Conservation (phyloP, 2,329 filamentous ascomycete species). For the Trichoderma breve region DNA sequence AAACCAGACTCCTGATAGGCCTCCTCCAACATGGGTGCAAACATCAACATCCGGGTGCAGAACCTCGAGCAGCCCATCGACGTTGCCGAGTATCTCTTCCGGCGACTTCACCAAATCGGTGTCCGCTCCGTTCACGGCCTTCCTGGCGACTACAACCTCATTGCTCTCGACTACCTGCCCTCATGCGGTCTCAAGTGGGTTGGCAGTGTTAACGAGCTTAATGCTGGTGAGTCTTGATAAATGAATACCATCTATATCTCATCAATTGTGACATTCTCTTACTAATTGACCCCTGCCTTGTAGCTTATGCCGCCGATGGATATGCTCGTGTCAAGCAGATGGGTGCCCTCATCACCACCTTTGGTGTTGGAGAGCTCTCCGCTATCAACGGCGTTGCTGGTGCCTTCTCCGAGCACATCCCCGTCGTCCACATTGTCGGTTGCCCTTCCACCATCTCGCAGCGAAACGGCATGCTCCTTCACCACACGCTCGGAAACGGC, state of each 20-base stretch:
- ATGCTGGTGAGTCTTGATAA: constrained; percentile 53
- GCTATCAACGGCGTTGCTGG: constrained; percentile 72
- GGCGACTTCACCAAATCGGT: constrained; percentile 61
- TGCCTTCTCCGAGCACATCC: constrained; percentile 70
- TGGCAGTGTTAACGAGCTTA: constrained; percentile 70
- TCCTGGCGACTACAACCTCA: constrained; percentile 73
- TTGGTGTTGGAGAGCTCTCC: constrained; percentile 72
- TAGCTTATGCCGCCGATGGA: constrained; percentile 76
- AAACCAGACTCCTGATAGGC: background rate
- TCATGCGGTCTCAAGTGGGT: constrained; percentile 61
- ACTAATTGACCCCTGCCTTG: constrained; percentile 23
- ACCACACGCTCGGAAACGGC: constrained; percentile 73
- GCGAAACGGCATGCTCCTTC: constrained; percentile 49
- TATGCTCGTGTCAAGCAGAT: constrained; percentile 73
- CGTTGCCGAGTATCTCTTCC: constrained; percentile 67
- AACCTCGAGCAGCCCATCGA: constrained; percentile 52
- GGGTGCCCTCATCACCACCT: constrained; percentile 69
- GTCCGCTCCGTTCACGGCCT: constrained; percentile 65
- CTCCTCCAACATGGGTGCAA: constrained; percentile 27
- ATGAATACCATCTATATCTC: background rate
- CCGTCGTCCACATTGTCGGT: constrained; percentile 67
- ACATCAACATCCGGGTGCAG: constrained; percentile 39
- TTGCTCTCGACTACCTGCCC: constrained; percentile 64
- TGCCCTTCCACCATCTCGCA: constrained; percentile 50
- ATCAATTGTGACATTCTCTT: background rate